Base-by-base conservation (phyloP, 306 rosid species). In the Lathyrus aphaca region DNA sequence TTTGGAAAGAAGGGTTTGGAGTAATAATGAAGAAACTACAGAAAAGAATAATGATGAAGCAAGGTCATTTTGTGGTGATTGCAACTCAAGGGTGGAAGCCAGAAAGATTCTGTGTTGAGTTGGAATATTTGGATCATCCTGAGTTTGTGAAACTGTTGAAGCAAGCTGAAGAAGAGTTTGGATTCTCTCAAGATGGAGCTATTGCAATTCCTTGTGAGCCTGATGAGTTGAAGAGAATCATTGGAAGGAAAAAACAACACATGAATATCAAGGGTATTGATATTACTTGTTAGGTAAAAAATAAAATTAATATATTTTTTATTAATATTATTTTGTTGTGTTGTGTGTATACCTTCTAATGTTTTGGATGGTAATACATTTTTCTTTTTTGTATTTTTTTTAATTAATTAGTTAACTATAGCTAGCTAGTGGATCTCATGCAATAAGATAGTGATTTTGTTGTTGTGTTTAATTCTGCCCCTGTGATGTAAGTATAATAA, bases 81-180 rank as follows among this genome's bases (percentile, higher is more conserved):
- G 81, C 83, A 48, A 82, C 77, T 0, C 10, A 72, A 75, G 83
- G 81, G 2, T 63, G 86, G 83, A 82, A 75, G 29, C 62, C 74
- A 30, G 77, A 82, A 63, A 16, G 79, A 12, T 79, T 79, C 23
- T 62, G 46, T 0, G 43, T 79, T 56, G 69, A 79, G 15, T 48
- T 79, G 68, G 74, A 68, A 17, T 68, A 56, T 64, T 78, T 79
- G 29, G 48, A 79, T 63, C 38, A 79, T 64, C 86, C 81, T 48
- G 81, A 79, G 7, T 79, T 82, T 75, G 75, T 63, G 2, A 68
- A 79, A 51, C 18, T 82, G 74, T 32, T 82, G 13, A 79, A 82
- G 44, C 81, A 75, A n/a, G 86, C 79, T 56, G 81, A 79, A 59
- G 83, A 67, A 64, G 86, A 82, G 66, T 79, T 79, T 2, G 86